Conservation (phyloP, 129 eudicot genomes). For the Flaveria trinervia region DNA sequence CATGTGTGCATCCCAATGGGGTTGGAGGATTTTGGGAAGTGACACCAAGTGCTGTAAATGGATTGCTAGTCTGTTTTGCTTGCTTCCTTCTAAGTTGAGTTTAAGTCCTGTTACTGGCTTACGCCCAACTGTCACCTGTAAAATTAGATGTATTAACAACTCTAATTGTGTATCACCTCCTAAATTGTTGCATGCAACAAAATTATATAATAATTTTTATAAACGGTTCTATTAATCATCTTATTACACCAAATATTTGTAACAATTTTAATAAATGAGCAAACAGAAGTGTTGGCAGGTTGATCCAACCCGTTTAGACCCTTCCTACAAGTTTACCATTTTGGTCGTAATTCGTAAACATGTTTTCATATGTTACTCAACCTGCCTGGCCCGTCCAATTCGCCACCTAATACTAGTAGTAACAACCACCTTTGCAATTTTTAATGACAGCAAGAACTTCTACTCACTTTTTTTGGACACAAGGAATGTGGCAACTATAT, state of each 20-base stretch:
- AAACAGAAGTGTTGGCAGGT: neutral
- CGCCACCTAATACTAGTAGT: neutral
- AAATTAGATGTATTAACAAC: neutral
- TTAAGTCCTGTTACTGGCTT: slow-evolving; percentile 89
- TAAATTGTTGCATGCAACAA: neutral
- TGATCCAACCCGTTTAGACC: neutral
- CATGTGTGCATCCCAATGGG: slow-evolving; percentile 90
- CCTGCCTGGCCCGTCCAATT: too few species aligned
- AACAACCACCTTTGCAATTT: neutral
- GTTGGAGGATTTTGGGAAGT: slow-evolving; percentile 89
- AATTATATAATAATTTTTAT: too few species aligned
- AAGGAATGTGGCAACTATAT: neutral
- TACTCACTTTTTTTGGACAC: neutral
- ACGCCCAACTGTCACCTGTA: slow-evolving; percentile 88
- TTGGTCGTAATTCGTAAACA: neutral
- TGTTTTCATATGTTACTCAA: neutral
- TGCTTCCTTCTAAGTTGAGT: slow-evolving; percentile 72
- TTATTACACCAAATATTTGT: neutral
- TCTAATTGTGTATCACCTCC: neutral
- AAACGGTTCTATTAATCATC: neutral
- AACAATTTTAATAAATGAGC: neutral
- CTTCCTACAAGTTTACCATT: neutral
- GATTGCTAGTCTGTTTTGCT: slow-evolving; percentile 74
- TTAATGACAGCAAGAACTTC: neutral
- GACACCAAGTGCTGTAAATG: slow-evolving; percentile 84